Evolutionary conservation across 306 rosid genomes (phyloP), one percentile per base, ranked within the genome.

Genomic region (Ziziphus jujuba): DNA sequence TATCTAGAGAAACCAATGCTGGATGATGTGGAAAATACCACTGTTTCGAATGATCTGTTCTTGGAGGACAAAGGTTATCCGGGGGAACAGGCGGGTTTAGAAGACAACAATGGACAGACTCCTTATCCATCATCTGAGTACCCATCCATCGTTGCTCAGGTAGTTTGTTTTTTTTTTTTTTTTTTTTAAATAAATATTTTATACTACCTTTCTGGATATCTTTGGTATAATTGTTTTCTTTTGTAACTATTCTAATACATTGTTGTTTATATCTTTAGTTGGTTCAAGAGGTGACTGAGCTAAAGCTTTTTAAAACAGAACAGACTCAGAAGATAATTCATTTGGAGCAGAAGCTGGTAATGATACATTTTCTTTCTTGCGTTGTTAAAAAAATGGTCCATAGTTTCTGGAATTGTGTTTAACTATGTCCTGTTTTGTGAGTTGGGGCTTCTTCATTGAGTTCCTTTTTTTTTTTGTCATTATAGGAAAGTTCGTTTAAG

Each of bases 301-400:
- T 82, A 2, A 73, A 56, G 61, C 63, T 60, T 72, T 84, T 74
- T 45, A 79, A 73, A 55, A 20, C 65, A 68, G 71, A 65, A 43
- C 87, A 84, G 34, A 61, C 69, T 34, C 59, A 62, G 56, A 84
- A 69, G 69, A 85, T 58, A 57, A 48, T 63, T 72, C 38, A 36
- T 71, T 61, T 93, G 57, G 85, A 88, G 74, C 71, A 81, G 14
- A 83, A 82, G 71, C 84, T 83, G 96, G 96, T 86, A 88, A 20
- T 48, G 36, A 35, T 40, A 40, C 45, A 40, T 40, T 40, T 40
- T 11, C 12, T 40, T 40, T 40, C 45, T 40, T 10, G 45, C 7
- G 45, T 40, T 40, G 45, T 40, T 40, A 40, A 12, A 40, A 40
- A 12, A 40, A 10, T 40, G 2, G 45, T 40, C 10, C 12, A 40